Evolutionary conservation across 169 alveolate genomes (phyloP), one percentile per base, ranked within the genome.

Genomic region (Cryptosporidium canis): DNA sequence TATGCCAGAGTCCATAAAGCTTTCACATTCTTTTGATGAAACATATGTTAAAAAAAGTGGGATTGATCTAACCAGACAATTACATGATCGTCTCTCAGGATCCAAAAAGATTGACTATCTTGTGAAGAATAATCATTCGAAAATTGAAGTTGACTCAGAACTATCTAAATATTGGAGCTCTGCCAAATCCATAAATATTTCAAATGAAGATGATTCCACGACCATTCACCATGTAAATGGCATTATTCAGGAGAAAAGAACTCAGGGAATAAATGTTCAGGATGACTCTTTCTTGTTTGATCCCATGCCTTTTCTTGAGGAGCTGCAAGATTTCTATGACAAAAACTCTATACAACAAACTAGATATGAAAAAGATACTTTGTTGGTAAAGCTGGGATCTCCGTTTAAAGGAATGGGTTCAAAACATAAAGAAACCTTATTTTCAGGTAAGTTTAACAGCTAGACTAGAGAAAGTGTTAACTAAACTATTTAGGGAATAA

Each of bases 21-120:
- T 77, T 1, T 77, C 87, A 11, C 87, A 77, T 61, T 55, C 87
- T n/a, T 45, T 77, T 12, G 87, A 58, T 58, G 87, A 77, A 61
- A 77, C 87, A 33, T 77, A 56, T 27, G 37, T 58, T 16, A 77
- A 77, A 33, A 39, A 35, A n/a, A 61, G 37, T 18, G 64, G 64
- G 39, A 39, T 21, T 29, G 21, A 65, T 24, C 12, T 77, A 58
- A 77, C 87, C 21, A 33, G 70, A 21, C 5, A 58, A 41, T 9
- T 47, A 47, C 24, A 9, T n/a, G 33, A 0, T 18, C 14, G 18
- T 29, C 11, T 18, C 1, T 5, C 66, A 21, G n/a, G 12, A 47
- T 16, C 6, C 31, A 51, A 48, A 9, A 33, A 39, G 27, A 0
- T 51, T 6, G 35, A 51, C 16, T 29, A 12, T 5, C 33, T 16